phyloP scores from a whole-genome alignment of 2,329 filamentous ascomycete species.

The Phoma sp. region DNA sequence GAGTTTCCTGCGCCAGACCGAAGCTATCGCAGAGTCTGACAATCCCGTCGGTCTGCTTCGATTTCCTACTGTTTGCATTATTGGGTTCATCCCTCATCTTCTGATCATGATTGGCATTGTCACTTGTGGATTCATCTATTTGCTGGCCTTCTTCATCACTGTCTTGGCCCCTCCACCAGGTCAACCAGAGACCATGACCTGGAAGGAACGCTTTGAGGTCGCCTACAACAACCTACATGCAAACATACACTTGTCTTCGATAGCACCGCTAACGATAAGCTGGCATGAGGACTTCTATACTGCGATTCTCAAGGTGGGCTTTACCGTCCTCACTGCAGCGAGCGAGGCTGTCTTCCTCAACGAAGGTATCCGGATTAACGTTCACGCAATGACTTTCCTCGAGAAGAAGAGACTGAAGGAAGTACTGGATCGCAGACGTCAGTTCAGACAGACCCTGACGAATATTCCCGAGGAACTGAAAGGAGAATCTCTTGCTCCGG shows the following conservation, averaged over 20 bases:
- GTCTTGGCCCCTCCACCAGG: slow-evolving; percentile 69
- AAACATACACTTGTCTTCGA: slow-evolving; percentile 78
- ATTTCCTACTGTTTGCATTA: slow-evolving; percentile 93
- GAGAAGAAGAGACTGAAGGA: slow-evolving; percentile 86
- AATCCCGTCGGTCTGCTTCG: slow-evolving; percentile 73
- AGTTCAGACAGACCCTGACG: slow-evolving; percentile 46
- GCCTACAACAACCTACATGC: slow-evolving; percentile 93
- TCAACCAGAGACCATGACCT: slow-evolving; percentile 53
- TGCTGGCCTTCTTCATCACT: slow-evolving; percentile 76
- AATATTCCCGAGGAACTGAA: slow-evolving; percentile 54
- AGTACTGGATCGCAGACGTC: slow-evolving; percentile 63
- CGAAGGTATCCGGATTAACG: slow-evolving; percentile 78
- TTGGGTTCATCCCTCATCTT: slow-evolving; percentile 95
- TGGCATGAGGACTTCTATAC: slow-evolving; percentile 97
- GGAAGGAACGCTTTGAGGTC: slow-evolving; percentile 67
- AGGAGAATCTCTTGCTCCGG: slow-evolving; percentile 49
- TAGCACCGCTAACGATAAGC: slow-evolving; percentile 73
- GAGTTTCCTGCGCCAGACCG: slow-evolving; percentile 66
- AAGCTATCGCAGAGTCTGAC: slow-evolving; percentile 47
- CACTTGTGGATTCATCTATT: slow-evolving; percentile 79
- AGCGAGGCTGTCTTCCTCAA: slow-evolving; percentile 96
- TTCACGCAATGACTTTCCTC: slow-evolving; percentile 84
- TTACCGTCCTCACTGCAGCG: slow-evolving; percentile 87
- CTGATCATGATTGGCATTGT: slow-evolving; percentile 81
- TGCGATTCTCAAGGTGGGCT: slow-evolving; percentile 83